Conservation (phyloP, 306 rosid genomes). For the Trifolium fragiferum region DNA sequence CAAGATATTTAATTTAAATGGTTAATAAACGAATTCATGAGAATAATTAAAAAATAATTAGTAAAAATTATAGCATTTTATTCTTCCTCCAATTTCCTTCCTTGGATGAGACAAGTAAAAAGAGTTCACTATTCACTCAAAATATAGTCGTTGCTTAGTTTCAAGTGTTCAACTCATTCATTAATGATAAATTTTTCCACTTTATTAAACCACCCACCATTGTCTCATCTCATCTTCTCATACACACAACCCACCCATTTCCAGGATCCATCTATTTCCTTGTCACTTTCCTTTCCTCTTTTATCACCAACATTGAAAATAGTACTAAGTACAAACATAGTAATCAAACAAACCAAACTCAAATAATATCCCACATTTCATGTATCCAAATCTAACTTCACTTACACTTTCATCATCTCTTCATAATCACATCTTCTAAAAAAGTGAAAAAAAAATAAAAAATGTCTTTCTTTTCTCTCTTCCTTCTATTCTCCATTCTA, state of each 20-base stretch:
- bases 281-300: neutral
- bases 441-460: neutral
- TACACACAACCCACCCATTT: neutral
- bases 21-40: too few relatives aligned
- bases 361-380: neutral
- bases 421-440: neutral
- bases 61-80: too few relatives aligned
- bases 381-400: neutral
- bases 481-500: slow-evolving; percentile 1
- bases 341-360: neutral
- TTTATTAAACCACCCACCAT: neutral
- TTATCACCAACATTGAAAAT: neutral
- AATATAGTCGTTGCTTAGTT: neutral
- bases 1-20: too few relatives aligned
- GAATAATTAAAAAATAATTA: too few relatives aligned
- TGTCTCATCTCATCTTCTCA: slow-evolving; percentile 4
- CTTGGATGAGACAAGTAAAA: neutral
- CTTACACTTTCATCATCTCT: too few relatives aligned
- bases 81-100: too few relatives aligned
- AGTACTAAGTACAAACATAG: neutral
- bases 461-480: neutral
- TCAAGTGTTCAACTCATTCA: neutral
- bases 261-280: neutral
- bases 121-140: neutral
- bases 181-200: slow-evolving; percentile 8